Conservation (phyloP, 495 filamentous ascomycete species). For the Trichocladium uniseriatum region DNA sequence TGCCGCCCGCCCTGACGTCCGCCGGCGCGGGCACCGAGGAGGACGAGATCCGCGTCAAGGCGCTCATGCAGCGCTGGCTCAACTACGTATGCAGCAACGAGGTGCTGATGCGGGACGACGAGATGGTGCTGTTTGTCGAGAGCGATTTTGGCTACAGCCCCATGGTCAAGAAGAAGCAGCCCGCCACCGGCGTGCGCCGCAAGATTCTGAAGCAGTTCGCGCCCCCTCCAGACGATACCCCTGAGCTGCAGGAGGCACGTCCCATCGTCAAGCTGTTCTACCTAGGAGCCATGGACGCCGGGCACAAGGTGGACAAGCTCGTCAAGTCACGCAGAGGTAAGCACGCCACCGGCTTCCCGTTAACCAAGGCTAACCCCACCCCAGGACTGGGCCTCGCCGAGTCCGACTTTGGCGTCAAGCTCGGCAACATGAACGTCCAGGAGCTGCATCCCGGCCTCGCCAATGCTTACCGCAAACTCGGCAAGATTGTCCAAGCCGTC, state of each 20-base stretch:
- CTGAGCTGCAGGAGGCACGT: slow-evolving; percentile 79
- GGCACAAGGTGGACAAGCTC: slow-evolving; percentile 88
- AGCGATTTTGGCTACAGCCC: slow-evolving; percentile 98
- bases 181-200: slow-evolving; percentile 87
- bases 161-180: slow-evolving; percentile 89
- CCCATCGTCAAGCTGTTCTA: slow-evolving; percentile 95
- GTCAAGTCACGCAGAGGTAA: slow-evolving; percentile 88
- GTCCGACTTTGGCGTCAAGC: slow-evolving; percentile 83
- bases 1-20: slow-evolving; percentile 81
- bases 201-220: slow-evolving; percentile 98
- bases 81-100: slow-evolving; percentile 88
- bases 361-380: not conserved
- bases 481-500: slow-evolving; percentile 80
- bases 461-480: slow-evolving; percentile 89
- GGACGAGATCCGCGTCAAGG: slow-evolving; percentile 83
- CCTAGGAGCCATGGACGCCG: slow-evolving; percentile 85
- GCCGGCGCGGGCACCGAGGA: slow-evolving; percentile 96
- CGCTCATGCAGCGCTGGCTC: slow-evolving; percentile 86
- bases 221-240: slow-evolving; percentile 93
- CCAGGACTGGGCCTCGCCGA: slow-evolving; percentile 85
- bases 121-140: slow-evolving; percentile 95
- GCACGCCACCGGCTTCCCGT: slow-evolving; percentile 7
- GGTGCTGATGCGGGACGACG: slow-evolving; percentile 86
- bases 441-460: slow-evolving; percentile 82
- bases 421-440: slow-evolving; percentile 74